Base-by-base conservation (phyloP, 2,329 filamentous ascomycete genomes). In the Cryphonectria parasitica region DNA sequence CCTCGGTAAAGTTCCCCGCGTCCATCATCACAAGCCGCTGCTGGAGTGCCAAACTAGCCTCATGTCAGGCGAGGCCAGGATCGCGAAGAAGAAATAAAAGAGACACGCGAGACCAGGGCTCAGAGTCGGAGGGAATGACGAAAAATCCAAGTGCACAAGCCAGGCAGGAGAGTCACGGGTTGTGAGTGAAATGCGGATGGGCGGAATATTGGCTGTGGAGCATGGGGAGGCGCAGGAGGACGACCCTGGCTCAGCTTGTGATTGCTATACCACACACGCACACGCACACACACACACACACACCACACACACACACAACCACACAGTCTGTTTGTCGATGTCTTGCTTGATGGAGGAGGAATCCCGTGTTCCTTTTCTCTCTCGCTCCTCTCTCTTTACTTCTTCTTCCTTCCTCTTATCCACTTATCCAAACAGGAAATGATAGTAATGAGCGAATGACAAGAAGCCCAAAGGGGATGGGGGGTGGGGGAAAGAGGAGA, bases 1-100 rank as follows among this genome's bases (percentile, higher is more conserved):
- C 79, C 69, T 86, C 84, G 64, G 80, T 85, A 73, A 88, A 86
- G 34, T 68, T 68, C 36, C 66, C 66, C 66, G 78, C 78, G 74
- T 83, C 82, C 83, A 84, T 85, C 75, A 74, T 76, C 76, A 73
- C 62, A 71, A 68, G 68, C 70, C 66, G 72, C 66, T 67, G 56
- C 66, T 67, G 56, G 36, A 56, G 19, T 45, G 43, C 41, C 64
- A 49, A 54, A 64, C 49, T 49, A 49, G 69, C 67, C 63, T 71
- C 71, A 72, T 72, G 67, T 72, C 71, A 69, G 62, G 69, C 43
- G 69, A 34, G 54, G 65, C 22, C 41, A 69, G 67, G 56, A 36
- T 52, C 54, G 52, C 34, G 39, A 25, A 31, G n/a, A 43, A 39
- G 28, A 43, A 22, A 34, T n/a, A 22, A n/a, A 31, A 45, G 15